A percentile compares a stretch with the other conserved stretches of the same genome.
These are phyloP conservation scores for Ophiostoma angusticollis DNA, from an alignment of 2,329 filamentous ascomycete genomes.

Conservation along the genomic window DNA sequence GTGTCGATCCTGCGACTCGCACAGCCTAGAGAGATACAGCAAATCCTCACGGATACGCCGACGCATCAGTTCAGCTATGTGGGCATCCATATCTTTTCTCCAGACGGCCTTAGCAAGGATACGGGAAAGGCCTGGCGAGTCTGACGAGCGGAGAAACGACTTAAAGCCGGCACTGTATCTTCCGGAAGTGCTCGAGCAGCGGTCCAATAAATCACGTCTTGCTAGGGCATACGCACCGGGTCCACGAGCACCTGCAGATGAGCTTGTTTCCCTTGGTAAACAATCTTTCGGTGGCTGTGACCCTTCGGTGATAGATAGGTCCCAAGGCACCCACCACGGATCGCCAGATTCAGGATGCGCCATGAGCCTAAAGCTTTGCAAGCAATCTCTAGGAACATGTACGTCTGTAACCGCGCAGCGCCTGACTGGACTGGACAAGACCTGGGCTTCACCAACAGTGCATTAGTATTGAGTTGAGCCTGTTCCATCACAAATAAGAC, in stretches of 20 bases:
- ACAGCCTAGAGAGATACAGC: conserved; percentile 24
- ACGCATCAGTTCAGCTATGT: conserved; percentile 39
- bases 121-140: background rate
- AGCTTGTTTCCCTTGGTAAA: too few species aligned
- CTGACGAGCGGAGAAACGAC: conserved; percentile 1
- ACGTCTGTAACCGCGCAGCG: conserved; percentile 11
- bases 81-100: conserved; percentile 43
- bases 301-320: conserved; percentile 1
- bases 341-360: conserved; percentile 38
- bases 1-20: conserved; percentile 18
- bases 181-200: conserved; percentile 13
- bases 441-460: too few species aligned
- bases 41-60: conserved; percentile 34
- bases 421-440: conserved; percentile 9
- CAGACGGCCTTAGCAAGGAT: conserved; percentile 22
- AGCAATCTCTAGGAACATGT: conserved; percentile 33
- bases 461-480: too few species aligned
- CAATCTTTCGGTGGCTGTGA: background rate
- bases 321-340: conserved; percentile 43
- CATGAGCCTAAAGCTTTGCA: conserved; percentile 47
- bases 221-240: conserved; percentile 20
- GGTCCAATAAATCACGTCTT: conserved; percentile 21
- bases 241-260: background rate
- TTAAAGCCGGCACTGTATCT: conserved; percentile 9
- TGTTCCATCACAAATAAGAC: too few species aligned